Conservation (phyloP, 495 filamentous ascomycete species). For the Penicillium desertorum region DNA sequence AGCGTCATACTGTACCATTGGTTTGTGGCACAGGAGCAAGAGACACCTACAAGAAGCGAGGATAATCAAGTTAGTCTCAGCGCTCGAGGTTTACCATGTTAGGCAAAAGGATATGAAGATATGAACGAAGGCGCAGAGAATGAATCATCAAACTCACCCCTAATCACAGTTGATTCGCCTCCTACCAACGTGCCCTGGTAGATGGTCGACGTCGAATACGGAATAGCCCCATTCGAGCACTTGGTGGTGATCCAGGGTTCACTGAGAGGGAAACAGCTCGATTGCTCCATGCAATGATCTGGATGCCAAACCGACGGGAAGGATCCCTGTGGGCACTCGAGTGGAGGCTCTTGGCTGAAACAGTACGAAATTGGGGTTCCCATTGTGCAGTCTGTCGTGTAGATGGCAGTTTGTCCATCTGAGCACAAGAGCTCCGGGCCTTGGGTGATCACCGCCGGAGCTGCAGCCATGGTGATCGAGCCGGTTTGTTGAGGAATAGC, state of each 20-base stretch:
- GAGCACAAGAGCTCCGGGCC: slow-evolving; percentile 22
- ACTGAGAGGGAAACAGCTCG: slow-evolving; percentile 28
- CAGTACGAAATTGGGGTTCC: slow-evolving; percentile 29
- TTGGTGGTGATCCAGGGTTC: slow-evolving; percentile 31
- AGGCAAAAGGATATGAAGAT: too few relatives aligned
- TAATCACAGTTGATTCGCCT: slow-evolving; percentile 21
- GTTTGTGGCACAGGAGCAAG: slow-evolving; percentile 24
- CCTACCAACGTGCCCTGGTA: slow-evolving; percentile 25
- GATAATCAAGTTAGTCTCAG: not conserved
- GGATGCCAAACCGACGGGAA: slow-evolving; percentile 34
- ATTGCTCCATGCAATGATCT: slow-evolving; percentile 28
- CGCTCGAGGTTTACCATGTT: too few relatives aligned
- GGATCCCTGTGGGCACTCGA: slow-evolving; percentile 22
- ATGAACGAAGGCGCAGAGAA: not conserved
- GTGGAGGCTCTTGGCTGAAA: slow-evolving; percentile 17
- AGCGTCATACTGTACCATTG: slow-evolving; percentile 30
- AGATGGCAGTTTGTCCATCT: slow-evolving; percentile 26
- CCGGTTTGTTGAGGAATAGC: slow-evolving; percentile 17
- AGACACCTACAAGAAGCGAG: slow-evolving; percentile 16
- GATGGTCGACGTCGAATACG: slow-evolving; percentile 25
- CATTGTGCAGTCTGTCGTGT: slow-evolving; percentile 32
- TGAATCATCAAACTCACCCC: slow-evolving; percentile 12
- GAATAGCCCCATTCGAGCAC: slow-evolving; percentile 28
- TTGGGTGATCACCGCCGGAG: slow-evolving; percentile 16
- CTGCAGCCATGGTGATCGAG: slow-evolving; percentile 5